A percentile compares a stretch with the other conserved stretches of the same genome.
phyloP scores from a whole-genome alignment of 345 rosid genomes.

The Sisymbrium altissimum region DNA sequence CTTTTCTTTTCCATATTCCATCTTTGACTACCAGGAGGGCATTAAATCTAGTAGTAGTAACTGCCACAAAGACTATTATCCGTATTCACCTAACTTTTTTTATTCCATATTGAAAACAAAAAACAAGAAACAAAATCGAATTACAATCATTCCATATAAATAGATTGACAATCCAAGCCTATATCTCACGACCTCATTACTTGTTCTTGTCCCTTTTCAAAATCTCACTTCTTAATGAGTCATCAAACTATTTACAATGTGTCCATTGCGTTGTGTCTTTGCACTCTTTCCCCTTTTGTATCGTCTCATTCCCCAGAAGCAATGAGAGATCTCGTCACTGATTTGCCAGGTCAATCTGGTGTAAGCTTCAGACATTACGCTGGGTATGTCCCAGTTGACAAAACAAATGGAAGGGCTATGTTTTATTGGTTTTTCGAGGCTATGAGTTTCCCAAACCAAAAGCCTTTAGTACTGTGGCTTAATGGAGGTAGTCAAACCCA shows the following conservation, averaged over 20 bases:
- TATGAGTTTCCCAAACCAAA: slow-evolving; percentile 46
- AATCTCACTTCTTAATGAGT: background rate
- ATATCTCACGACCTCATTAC: background rate
- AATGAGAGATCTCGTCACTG: slow-evolving; percentile 49
- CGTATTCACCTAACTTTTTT: background rate
- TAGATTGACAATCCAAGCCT: slow-evolving; percentile 12
- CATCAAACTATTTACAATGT: background rate
- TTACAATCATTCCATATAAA: slow-evolving; percentile 36
- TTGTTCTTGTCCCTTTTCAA: background rate
- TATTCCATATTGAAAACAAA: background rate
- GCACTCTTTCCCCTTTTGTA: background rate
- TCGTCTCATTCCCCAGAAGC: slow-evolving; percentile 17
- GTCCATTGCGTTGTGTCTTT: background rate
- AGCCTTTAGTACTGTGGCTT: slow-evolving; percentile 88
- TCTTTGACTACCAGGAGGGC: background rate
- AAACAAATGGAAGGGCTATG: slow-evolving; percentile 60
- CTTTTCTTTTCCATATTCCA: background rate
- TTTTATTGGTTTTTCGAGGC: slow-evolving; percentile 95
- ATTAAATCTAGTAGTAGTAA: background rate
- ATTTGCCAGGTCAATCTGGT: slow-evolving; percentile 64
- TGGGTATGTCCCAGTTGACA: slow-evolving; percentile 69
- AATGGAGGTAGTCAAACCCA: slow-evolving; percentile 71
- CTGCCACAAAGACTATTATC: slow-evolving; percentile 24
- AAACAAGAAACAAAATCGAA: background rate
- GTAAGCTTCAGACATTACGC: slow-evolving; percentile 67